phyloP scores from a whole-genome alignment of 306 rosid species.

The Parietaria judaica region DNA sequence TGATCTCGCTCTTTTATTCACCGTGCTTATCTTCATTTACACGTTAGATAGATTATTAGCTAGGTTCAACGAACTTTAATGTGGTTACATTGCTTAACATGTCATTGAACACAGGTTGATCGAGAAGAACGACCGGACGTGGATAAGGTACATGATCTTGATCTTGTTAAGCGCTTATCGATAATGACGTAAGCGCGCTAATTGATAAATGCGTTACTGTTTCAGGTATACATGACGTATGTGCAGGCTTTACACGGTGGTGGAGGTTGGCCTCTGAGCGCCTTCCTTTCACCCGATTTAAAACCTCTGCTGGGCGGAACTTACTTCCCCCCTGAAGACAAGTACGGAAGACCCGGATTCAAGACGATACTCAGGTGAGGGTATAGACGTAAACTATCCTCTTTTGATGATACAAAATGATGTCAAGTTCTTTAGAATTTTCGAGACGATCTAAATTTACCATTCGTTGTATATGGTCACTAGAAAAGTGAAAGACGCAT shows the following conservation, averaged over 20 bases:
- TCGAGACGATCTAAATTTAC: slow-evolving; percentile 5
- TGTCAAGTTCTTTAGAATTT: background rate
- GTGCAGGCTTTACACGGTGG: slow-evolving; percentile 95
- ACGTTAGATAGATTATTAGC: background rate
- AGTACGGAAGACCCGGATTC: slow-evolving; percentile 81
- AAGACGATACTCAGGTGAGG: slow-evolving; percentile 78
- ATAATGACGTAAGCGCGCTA: background rate
- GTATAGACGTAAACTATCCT: background rate
- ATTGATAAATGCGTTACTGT: background rate
- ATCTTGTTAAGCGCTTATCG: background rate
- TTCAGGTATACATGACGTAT: slow-evolving; percentile 92
- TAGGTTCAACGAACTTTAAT: background rate
- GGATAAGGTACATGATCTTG: slow-evolving; percentile 59
- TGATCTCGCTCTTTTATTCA: background rate
- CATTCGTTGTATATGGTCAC: slow-evolving; percentile 15
- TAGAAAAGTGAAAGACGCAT: slow-evolving; percentile 87
- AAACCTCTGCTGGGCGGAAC: slow-evolving; percentile 99
- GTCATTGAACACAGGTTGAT: slow-evolving; percentile 60
- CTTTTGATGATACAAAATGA: background rate
- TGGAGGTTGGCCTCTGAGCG: slow-evolving; percentile 97
- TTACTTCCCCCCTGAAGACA: slow-evolving; percentile 89
- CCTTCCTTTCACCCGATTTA: slow-evolving; percentile 86
- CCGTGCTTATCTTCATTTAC: background rate
- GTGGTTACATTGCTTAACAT: slow-evolving; percentile 10
- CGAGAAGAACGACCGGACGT: slow-evolving; percentile 97